phyloP scores from a whole-genome alignment of 768 basidiomycete genomes.

The Lanmaoa pseudosensibilis region DNA sequence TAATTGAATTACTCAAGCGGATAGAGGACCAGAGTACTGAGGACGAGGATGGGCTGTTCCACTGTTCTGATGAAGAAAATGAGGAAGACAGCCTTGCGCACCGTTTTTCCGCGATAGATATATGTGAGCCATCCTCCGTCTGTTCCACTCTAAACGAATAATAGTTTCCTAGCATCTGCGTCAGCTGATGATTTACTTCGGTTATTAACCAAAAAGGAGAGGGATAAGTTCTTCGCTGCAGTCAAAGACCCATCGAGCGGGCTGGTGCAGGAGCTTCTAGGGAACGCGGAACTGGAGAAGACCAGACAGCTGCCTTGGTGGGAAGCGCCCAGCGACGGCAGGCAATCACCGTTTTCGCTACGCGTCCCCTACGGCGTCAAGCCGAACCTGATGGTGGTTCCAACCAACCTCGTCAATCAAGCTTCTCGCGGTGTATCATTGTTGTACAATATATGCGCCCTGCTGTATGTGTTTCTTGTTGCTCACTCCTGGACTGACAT shows the following conservation, averaged over 20 bases:
- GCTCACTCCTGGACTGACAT: background rate
- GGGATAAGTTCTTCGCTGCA: constrained; percentile 55
- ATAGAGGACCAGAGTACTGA: constrained; percentile 63
- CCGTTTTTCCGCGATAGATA: constrained; percentile 56
- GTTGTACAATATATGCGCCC: constrained; percentile 66
- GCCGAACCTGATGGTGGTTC: constrained; percentile 49
- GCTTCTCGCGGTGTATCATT: constrained; percentile 43
- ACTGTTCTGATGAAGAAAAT: constrained; percentile 39
- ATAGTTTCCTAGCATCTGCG: constrained; percentile 44
- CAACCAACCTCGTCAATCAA: constrained; percentile 43
- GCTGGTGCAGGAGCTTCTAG: constrained; percentile 57
- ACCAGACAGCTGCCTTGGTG: constrained; percentile 73
- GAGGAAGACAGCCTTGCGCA: constrained; percentile 46
- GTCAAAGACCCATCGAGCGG: constrained; percentile 63
- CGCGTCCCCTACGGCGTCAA: constrained; percentile 34
- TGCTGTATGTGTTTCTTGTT: constrained; percentile 51
- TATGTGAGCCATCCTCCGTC: constrained; percentile 46
- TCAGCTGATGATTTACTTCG: constrained; percentile 61
- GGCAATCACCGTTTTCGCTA: background rate
- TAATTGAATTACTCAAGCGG: constrained; percentile 68
- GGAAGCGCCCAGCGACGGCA: constrained; percentile 39
- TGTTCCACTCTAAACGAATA: background rate
- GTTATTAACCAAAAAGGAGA: constrained; percentile 59
- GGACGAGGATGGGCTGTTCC: constrained; percentile 35
- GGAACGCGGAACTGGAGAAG: constrained; percentile 53